Conservation (phyloP, 768 basidiomycete genomes). For the Boletus sp. region DNA sequence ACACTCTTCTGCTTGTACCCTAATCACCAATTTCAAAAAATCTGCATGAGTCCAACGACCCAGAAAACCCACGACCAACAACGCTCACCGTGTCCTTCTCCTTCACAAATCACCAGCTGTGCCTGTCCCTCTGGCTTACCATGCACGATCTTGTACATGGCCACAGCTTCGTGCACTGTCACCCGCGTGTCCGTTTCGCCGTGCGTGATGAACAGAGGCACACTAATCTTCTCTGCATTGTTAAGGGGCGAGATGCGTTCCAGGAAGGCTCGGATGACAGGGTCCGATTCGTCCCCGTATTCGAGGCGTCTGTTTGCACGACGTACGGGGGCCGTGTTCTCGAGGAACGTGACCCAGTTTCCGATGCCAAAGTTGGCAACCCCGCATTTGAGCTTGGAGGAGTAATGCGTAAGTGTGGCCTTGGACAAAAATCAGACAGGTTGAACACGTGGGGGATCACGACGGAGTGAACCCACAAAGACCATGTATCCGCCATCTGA, state of each 20-base stretch:
- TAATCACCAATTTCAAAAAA: conserved; percentile 2
- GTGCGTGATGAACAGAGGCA: conserved; percentile 40
- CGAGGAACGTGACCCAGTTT: conserved; percentile 41
- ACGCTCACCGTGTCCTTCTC: conserved; percentile 41
- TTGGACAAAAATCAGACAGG: conserved; percentile 3
- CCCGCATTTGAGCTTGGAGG: conserved; percentile 39
- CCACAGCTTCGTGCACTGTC: conserved; percentile 37
- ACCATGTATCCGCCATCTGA: conserved; percentile 42
- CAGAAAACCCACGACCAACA: neutral
- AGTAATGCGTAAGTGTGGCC: conserved; percentile 42
- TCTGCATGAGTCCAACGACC: conserved; percentile 2
- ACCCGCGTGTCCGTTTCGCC: conserved; percentile 41
- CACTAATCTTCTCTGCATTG: conserved; percentile 34
- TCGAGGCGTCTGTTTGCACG: conserved; percentile 36
- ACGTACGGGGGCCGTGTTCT: conserved; percentile 38
- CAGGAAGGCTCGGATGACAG: conserved; percentile 36
- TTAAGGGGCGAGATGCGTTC: conserved; percentile 40
- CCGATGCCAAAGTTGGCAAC: conserved; percentile 40
- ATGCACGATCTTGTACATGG: conserved; percentile 35
- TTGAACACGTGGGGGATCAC: neutral
- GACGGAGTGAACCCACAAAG: conserved; percentile 26
- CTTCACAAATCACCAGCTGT: conserved; percentile 39
- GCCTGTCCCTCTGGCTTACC: conserved; percentile 23
- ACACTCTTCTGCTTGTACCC: conserved; percentile 44
- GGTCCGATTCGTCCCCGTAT: conserved; percentile 41